Conservation (phyloP, 257 asterid species). For the Ajuga chamaepitys region DNA sequence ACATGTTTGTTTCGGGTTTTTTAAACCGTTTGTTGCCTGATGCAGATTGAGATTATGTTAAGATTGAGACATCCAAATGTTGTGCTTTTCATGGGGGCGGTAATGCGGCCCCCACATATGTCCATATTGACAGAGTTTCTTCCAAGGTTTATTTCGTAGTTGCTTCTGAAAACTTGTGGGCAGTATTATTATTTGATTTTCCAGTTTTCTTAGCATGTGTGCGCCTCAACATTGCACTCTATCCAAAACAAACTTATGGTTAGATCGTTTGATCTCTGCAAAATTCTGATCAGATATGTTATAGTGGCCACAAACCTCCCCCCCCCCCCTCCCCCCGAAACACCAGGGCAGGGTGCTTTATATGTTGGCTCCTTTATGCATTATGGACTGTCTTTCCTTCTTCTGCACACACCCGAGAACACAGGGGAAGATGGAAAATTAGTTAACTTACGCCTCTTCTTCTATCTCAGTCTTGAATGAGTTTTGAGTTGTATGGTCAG, state of each 20-base stretch:
- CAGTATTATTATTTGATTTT: too few species aligned
- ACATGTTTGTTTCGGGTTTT: background rate
- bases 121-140: slow-evolving; percentile 92
- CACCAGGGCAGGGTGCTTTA: background rate
- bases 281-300: background rate
- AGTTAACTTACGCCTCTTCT: too few species aligned
- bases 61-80: slow-evolving; percentile 97
- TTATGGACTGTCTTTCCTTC: background rate
- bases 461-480: too few species aligned
- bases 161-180: too few species aligned
- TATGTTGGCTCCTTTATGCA: slow-evolving; percentile 3
- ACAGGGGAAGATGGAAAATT: background rate
- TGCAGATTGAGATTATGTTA: slow-evolving; percentile 88
- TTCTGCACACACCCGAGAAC: background rate
- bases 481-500: too few species aligned
- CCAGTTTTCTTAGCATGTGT: background rate
- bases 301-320: background rate
- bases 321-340: background rate
- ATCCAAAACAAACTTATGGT: too few species aligned
- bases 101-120: slow-evolving; percentile 84
- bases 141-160: slow-evolving; percentile 89
- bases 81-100: slow-evolving; percentile 99
- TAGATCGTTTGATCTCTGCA: background rate
- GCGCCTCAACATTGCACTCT: background rate
- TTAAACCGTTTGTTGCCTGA: slow-evolving; percentile 6